Percentiles rank a stretch among this genome's conserved stretches.
Conservation (phyloP, 2,329 filamentous ascomycete species). For the Podosphaera xanthii region DNA sequence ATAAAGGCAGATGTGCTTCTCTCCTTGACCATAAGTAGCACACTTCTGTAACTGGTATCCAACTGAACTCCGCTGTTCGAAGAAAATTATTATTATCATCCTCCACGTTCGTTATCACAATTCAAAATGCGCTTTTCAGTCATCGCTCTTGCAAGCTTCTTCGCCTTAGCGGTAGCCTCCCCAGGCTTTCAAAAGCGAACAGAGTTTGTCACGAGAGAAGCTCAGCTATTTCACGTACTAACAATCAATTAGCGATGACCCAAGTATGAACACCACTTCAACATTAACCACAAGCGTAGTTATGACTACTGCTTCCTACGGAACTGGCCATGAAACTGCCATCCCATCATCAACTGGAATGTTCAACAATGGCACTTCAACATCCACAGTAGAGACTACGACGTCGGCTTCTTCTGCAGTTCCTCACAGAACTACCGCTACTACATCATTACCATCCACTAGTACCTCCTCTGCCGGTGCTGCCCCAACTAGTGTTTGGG, state of each 20-base stretch:
- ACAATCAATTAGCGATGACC: neutral
- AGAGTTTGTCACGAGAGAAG: neutral
- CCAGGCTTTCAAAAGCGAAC: neutral
- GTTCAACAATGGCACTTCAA: neutral
- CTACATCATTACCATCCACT: neutral
- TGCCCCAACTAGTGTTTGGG: neutral
- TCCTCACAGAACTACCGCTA: neutral
- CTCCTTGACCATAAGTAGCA: no score
- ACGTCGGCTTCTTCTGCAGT: neutral
- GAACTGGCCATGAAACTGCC: conserved; percentile 33
- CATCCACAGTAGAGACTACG: neutral
- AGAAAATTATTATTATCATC: no score
- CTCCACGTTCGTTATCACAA: neutral
- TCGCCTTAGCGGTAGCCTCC: neutral
- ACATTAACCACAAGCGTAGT: neutral
- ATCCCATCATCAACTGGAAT: neutral
- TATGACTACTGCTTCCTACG: conserved; percentile 41
- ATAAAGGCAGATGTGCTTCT: no score
- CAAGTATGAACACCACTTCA: neutral
- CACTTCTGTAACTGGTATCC: no score
- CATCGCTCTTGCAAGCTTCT: neutral
- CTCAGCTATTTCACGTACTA: neutral
- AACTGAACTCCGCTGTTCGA: no score
- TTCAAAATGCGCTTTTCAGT: neutral
- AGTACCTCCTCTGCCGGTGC: neutral